Conservation (phyloP, 108 stramenopile genomes). For the Parmales sp. region DNA sequence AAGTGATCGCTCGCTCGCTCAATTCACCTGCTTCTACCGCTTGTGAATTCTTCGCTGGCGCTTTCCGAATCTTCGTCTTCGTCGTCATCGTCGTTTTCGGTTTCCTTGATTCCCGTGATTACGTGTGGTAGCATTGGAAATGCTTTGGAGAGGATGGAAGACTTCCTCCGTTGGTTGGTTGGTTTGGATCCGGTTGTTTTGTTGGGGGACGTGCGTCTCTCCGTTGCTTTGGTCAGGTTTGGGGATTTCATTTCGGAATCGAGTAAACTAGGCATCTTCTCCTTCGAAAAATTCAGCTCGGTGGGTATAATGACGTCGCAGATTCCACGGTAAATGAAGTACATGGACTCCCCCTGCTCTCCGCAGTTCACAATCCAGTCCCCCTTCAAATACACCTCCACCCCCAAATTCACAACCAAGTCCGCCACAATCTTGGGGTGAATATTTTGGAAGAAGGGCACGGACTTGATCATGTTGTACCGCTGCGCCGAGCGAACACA, state of each 20-base stretch:
- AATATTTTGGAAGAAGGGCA: slow-evolving; percentile 4
- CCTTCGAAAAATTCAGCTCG: not conserved
- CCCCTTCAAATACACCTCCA: not conserved
- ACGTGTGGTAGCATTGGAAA: not conserved
- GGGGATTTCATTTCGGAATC: not conserved
- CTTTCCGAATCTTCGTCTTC: not conserved
- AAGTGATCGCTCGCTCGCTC: not conserved
- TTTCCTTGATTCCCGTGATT: not conserved
- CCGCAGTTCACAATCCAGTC: not conserved
- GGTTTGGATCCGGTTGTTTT: not conserved
- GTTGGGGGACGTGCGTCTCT: not conserved
- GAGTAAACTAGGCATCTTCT: not conserved
- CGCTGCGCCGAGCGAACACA: too few species aligned
- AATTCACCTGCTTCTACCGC: not conserved
- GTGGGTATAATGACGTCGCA: slow-evolving; percentile 3
- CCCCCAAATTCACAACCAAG: not conserved
- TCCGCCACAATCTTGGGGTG: not conserved
- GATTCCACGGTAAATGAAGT: slow-evolving; percentile 1
- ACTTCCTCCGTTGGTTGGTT: not conserved
- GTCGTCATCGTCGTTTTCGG: not conserved
- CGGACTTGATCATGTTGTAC: not conserved
- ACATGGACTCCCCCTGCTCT: not conserved
- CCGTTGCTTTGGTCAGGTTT: not conserved
- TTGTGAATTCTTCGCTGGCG: not conserved
- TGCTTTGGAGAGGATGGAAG: not conserved